Percentiles rank a stretch among this genome's conserved stretches.
Evolutionary conservation across 371 early-diverging fungal genomes (phyloP).

Genomic region (Batkoa obscura): DNA sequence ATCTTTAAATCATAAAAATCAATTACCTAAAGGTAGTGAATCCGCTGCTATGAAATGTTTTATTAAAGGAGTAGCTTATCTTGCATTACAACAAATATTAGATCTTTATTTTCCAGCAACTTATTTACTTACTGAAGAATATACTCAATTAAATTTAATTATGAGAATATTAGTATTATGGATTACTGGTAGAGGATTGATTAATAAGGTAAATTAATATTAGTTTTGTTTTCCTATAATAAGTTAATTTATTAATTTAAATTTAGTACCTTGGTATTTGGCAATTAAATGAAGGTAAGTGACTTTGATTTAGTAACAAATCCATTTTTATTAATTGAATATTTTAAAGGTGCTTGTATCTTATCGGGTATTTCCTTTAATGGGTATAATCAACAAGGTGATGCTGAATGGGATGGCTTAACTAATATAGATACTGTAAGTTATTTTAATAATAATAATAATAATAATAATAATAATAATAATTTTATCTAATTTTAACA

Average conservation of each 20-base stretch:
- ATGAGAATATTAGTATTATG: conserved; percentile 21
- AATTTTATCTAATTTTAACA: no score
- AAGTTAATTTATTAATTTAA: not conserved
- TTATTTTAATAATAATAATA: not conserved
- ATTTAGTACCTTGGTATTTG: conserved; percentile 44
- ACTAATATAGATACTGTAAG: conserved; percentile 29
- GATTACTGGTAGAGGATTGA: conserved; percentile 32
- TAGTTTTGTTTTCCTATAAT: not conserved
- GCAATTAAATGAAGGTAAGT: conserved; percentile 30
- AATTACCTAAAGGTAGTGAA: conserved; percentile 16
- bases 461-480: no score
- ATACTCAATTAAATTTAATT: conserved; percentile 15
- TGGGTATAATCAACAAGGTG: conserved; percentile 25
- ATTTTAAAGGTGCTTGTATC: conserved; percentile 24
- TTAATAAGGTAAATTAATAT: conserved; percentile 21
- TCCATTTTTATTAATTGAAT: no score
- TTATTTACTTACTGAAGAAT: conserved; percentile 28
- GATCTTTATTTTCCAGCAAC: conserved; percentile 22
- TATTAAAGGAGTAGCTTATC: conserved; percentile 23
- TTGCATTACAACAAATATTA: conserved; percentile 26
- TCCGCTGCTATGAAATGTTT: conserved; percentile 23
- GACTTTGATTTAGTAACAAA: no score
- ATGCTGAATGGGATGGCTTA: conserved; percentile 29
- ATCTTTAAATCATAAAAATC: not conserved
- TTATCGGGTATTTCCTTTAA: conserved; percentile 41